Percentiles rank a stretch among this genome's conserved stretches.
Evolutionary conservation across 2,329 filamentous ascomycete species (phyloP).

Genomic region (Colletotrichum abscissum): DNA sequence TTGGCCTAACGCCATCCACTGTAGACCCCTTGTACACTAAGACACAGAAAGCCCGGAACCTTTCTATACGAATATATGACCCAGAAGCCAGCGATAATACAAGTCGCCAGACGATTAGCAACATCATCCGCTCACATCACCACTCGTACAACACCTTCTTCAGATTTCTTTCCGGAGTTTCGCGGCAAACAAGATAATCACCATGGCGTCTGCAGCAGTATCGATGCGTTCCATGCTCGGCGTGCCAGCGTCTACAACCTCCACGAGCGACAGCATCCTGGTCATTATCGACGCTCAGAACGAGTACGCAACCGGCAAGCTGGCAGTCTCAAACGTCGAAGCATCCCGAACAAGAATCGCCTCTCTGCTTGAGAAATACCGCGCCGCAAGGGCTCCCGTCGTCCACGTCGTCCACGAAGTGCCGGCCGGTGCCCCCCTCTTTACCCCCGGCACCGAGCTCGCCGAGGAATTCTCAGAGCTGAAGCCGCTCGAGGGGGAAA

Average conservation of each 20-base stretch:
- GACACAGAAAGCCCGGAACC: too few relatives aligned
- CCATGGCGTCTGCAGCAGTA: conserved; percentile 32
- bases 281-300: conserved; percentile 79
- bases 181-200: too few relatives aligned
- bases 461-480: conserved; percentile 71
- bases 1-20: too few relatives aligned
- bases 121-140: too few relatives aligned
- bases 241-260: conserved; percentile 63
- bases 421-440: conserved; percentile 71
- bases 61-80: too few relatives aligned
- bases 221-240: conserved; percentile 63
- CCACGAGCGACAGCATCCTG: conserved; percentile 66
- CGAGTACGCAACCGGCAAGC: conserved; percentile 70
- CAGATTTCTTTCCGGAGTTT: too few relatives aligned
- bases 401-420: conserved; percentile 71
- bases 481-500: conserved; percentile 63
- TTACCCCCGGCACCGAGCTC: conserved; percentile 70
- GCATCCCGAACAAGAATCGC: conserved; percentile 67
- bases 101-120: too few relatives aligned
- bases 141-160: too few relatives aligned
- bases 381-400: conserved; percentile 58
- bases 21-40: too few relatives aligned
- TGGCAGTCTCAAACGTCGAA: conserved; percentile 64
- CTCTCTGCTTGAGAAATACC: conserved; percentile 67
- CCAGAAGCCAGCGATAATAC: too few relatives aligned